These are phyloP conservation scores for Alternaria incomplexa DNA, from an alignment of 2,329 filamentous ascomycete genomes.

Conservation along the genomic window DNA sequence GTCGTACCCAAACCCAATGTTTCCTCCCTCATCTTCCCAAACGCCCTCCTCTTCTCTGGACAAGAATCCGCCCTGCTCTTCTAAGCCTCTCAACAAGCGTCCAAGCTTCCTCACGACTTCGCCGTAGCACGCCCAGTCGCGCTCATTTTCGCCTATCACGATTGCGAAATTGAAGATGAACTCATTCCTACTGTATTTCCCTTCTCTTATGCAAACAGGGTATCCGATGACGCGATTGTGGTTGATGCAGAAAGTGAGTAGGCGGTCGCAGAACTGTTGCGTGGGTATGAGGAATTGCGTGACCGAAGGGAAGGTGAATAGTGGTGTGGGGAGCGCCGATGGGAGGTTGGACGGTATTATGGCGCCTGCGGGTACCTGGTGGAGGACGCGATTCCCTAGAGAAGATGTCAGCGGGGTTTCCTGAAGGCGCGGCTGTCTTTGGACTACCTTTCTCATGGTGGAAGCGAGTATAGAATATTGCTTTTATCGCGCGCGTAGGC, in stretches of 20 bases:
- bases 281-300: conserved; percentile 94
- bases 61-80: conserved; percentile 88
- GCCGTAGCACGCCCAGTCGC: conserved; percentile 79
- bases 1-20: conserved; percentile 6
- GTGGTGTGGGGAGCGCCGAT: conserved; percentile 61
- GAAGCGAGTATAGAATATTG: conserved; percentile 72
- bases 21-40: conserved; percentile 38
- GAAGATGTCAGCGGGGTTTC: conserved; percentile 4
- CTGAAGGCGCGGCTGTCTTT: background rate
- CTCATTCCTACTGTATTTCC: conserved; percentile 86
- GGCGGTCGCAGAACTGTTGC: conserved; percentile 92
- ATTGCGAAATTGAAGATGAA: conserved; percentile 99
- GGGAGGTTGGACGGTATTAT: conserved; percentile 53
- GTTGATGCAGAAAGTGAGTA: conserved; percentile 76
- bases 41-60: conserved; percentile 62
- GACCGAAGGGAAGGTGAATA: conserved; percentile 85
- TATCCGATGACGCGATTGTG: conserved; percentile 85
- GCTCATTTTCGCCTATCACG: conserved; percentile 70
- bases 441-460: conserved; percentile 58
- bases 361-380: conserved; percentile 68
- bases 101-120: conserved; percentile 86
- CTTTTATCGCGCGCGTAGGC: conserved; percentile 59
- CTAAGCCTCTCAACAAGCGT: conserved; percentile 83
- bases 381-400: conserved; percentile 66
- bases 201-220: conserved; percentile 80